These are phyloP conservation scores for Acrocalymma vagum DNA, from an alignment of 2,329 filamentous ascomycete species.

Conservation along the genomic window DNA sequence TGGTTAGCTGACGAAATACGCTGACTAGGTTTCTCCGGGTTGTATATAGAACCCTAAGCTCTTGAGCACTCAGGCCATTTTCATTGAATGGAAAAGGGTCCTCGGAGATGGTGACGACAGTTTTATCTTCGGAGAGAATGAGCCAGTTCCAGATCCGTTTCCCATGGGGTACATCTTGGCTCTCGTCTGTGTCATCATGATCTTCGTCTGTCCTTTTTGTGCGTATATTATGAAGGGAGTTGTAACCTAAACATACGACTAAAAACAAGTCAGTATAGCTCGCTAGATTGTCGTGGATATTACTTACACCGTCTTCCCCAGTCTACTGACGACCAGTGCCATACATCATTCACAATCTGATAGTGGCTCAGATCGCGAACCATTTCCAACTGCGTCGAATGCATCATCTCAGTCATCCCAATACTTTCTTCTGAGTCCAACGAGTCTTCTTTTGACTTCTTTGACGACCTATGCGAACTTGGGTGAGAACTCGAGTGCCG, in stretches of 20 bases:
- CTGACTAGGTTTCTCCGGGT: conserved; percentile 67
- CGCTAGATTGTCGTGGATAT: neutral
- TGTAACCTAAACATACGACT: conserved; percentile 77
- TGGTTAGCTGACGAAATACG: conserved; percentile 69
- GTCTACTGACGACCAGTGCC: conserved; percentile 79
- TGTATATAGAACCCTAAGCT: conserved; percentile 58
- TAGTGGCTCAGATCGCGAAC: conserved; percentile 59
- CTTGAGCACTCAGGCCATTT: conserved; percentile 46
- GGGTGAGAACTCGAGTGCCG: no score
- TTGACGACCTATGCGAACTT: conserved; percentile 22
- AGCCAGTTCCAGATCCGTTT: conserved; percentile 76
- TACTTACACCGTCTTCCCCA: conserved; percentile 69
- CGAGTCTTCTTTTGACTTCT: conserved; percentile 27
- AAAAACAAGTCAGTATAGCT: conserved; percentile 8
- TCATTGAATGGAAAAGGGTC: conserved; percentile 55
- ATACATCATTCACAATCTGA: conserved; percentile 72
- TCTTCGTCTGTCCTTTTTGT: conserved; percentile 30
- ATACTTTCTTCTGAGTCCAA: conserved; percentile 45
- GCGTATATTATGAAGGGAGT: conserved; percentile 63
- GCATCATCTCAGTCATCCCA: conserved; percentile 45
- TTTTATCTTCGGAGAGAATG: conserved; percentile 74
- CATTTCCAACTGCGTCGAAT: conserved; percentile 44
- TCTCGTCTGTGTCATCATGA: conserved; percentile 41
- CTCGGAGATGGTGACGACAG: conserved; percentile 75
- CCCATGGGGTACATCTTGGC: conserved; percentile 55